A percentile compares a stretch with the other conserved stretches of the same genome.
These are phyloP conservation scores for Aechmea fasciata DNA, from an alignment of 176 grass and related monocot species.

Conservation along the genomic window DNA sequence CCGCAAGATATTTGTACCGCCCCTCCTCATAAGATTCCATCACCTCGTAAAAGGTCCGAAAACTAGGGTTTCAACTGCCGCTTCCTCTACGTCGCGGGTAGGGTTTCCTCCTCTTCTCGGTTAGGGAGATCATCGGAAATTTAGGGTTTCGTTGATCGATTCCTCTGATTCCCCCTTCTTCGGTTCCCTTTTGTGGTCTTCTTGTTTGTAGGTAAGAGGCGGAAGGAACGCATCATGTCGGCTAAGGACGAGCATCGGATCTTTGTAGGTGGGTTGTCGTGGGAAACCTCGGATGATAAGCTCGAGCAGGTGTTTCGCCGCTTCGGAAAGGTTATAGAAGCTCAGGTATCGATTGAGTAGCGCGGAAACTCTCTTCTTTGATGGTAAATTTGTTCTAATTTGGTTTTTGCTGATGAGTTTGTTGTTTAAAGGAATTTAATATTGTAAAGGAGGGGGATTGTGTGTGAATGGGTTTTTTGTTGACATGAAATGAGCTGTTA, in stretches of 20 bases:
- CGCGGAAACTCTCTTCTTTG: background rate
- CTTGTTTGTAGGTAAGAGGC: background rate
- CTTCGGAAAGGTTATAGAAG: constrained; percentile 78
- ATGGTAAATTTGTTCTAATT: background rate
- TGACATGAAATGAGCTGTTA: too few species aligned
- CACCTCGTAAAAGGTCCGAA: too few species aligned
- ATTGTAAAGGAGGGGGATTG: background rate
- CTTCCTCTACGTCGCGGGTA: too few species aligned
- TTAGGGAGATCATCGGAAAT: background rate
- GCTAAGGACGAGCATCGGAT: constrained; percentile 67
- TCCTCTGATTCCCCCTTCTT: background rate
- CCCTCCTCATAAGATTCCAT: too few species aligned
- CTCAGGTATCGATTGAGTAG: constrained; percentile 34
- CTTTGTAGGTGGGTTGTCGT: constrained; percentile 82
- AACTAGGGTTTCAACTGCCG: too few species aligned
- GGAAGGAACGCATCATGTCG: constrained; percentile 29
- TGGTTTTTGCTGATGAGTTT: background rate
- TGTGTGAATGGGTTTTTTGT: too few species aligned
- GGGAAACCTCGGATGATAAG: constrained; percentile 51
- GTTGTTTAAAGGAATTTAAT: background rate
- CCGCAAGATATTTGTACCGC: too few species aligned
- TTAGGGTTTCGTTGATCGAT: background rate
- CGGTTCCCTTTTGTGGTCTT: background rate
- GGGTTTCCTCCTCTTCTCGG: too few species aligned
- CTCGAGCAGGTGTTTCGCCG: constrained; percentile 57